Conservation (phyloP, 2,329 filamentous ascomycete species). For the Chaetomium sp. region DNA sequence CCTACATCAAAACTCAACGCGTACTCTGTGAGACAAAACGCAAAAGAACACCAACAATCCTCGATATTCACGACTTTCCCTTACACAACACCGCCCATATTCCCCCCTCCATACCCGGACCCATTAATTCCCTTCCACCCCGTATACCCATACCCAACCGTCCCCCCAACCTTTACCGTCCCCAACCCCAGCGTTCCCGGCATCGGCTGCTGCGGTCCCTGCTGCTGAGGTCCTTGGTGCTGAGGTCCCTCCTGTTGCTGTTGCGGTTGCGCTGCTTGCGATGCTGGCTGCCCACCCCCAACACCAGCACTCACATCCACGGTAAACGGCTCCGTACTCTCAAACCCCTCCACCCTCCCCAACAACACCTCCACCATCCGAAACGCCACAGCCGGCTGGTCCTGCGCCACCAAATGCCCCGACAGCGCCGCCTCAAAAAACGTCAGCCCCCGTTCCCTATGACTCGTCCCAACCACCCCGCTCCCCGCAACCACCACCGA, state of each 20-base stretch:
- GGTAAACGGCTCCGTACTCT: conserved; percentile 4
- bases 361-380: conserved; percentile 11
- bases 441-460: conserved; percentile 3
- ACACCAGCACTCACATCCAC: conserved; percentile 1
- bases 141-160: neutral
- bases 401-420: conserved; percentile 4
- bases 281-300: no score
- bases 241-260: no score
- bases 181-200: neutral
- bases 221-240: no score
- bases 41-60: no score
- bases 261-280: no score
- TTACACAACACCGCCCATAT: neutral
- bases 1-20: no score
- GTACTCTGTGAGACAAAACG: no score
- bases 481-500: neutral
- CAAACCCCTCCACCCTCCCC: conserved; percentile 7
- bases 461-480: conserved; percentile 4
- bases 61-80: no score
- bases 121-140: neutral
- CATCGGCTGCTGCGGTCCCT: neutral
- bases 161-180: neutral
- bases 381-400: conserved; percentile 10
- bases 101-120: neutral
- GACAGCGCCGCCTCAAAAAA: conserved; percentile 8